Evolutionary conservation across 441 rosid species (phyloP), one percentile per base, ranked within the genome.

Genomic region (Eutrema salsugineum): DNA sequence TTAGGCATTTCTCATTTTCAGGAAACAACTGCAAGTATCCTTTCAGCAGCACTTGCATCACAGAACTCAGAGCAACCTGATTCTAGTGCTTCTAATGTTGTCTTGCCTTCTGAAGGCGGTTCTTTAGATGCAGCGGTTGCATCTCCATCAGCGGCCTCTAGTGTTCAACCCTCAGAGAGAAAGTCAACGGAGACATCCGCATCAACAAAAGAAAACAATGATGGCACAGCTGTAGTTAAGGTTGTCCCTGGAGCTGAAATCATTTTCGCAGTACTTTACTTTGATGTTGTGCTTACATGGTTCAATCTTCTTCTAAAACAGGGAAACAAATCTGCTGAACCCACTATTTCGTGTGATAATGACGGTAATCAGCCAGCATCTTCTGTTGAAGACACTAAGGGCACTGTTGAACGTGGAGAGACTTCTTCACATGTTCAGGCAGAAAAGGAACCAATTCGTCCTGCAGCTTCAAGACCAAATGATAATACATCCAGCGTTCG

Each of bases 11-110:
- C 22, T 77, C 14, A 1, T 46, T 80, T 81, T 68, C 79, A 93
- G 97, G 94, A 88, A 84, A 91, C 93, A 56, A 86, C 93, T 20
- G 95, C 90, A 30, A 77, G 76, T 63, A 80, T 93, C 63, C 68
- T 93, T 60, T 79, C 88, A 59, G 93, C 94, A 48, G 91, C 93
- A 19, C 88, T 93, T 46, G 88, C 88, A 71, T 80, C 87, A 33
- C 84, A 81, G 71, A 83, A 85, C 80, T 64, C 80, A 43, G 87
- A 82, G 62, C 68, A 79, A 43, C 76, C 88, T 62, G 48, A 71
- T 47, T 68, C 88, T 72, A 78, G 64, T 53, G 72, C 82, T 65
- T 71, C 91, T 48, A 75, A 7, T 63, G 61, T 32, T 63, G 76
- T 70, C 61, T 59, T 75, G 11, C 73, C 77, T 59, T 83, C 76